Evolutionary conservation across 768 basidiomycete genomes (phyloP).

Genomic region (Hebeloma cylindrosporum): DNA sequence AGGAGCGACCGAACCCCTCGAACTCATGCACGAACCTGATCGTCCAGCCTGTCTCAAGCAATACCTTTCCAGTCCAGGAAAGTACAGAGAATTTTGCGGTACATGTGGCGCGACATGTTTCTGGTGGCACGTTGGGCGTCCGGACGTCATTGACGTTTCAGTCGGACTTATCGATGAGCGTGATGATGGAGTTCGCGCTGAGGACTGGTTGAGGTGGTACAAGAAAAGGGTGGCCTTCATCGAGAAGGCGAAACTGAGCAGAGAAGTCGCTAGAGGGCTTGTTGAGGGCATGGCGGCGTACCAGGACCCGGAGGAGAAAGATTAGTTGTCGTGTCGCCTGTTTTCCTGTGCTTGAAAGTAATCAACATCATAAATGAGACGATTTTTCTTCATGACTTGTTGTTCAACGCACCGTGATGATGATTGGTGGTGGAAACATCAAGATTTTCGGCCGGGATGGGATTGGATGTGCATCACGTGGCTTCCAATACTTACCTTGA

Average conservation of each 20-base stretch:
- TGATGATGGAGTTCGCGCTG: constrained; percentile 25
- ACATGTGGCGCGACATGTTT: constrained; percentile 33
- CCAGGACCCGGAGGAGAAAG: no score
- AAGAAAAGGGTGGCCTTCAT: constrained; percentile 16
- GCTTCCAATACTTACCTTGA: no score
- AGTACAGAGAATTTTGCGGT: constrained; percentile 29
- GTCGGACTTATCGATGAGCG: constrained; percentile 29
- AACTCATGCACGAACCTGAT: constrained; percentile 11
- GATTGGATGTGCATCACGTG: no score
- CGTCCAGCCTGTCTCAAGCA: constrained; percentile 25
- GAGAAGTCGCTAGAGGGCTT: constrained; percentile 10
- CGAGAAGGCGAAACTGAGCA: constrained; percentile 15
- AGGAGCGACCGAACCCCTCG: constrained; percentile 13
- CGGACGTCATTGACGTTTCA: constrained; percentile 27
- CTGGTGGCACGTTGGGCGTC: constrained; percentile 22
- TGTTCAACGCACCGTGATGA: no score
- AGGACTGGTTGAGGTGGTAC: constrained; percentile 28
- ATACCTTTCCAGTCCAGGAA: constrained; percentile 30
- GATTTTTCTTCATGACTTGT: no score
- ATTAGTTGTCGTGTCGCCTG: no score
- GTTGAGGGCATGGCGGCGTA: constrained; percentile 9
- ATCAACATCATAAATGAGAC: no score
- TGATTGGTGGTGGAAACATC: no score
- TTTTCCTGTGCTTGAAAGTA: no score
- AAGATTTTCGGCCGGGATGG: no score